These are phyloP conservation scores for Punctularia strigosozonata DNA, from an alignment of 768 basidiomycete genomes.

Conservation along the genomic window DNA sequence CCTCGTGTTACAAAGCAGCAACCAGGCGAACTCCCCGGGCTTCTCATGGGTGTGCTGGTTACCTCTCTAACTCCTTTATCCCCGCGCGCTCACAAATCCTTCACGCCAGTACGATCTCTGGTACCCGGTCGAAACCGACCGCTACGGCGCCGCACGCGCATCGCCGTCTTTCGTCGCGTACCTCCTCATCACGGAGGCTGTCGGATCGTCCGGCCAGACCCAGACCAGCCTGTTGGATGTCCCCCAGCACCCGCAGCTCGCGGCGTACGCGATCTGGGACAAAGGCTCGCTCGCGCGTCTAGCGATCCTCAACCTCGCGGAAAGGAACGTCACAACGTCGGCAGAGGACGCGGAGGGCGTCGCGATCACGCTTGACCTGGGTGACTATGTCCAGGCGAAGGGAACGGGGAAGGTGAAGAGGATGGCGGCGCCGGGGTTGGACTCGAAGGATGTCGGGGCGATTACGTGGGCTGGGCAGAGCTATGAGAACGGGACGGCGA, in stretches of 20 bases:
- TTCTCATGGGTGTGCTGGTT: slow-evolving; percentile 13
- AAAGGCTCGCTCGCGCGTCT: slow-evolving; percentile 8
- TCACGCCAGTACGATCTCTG: slow-evolving; percentile 19
- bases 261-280: slow-evolving; percentile 22
- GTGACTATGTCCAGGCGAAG: slow-evolving; percentile 2
- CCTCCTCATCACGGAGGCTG: slow-evolving; percentile 20
- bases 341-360: slow-evolving; percentile 4
- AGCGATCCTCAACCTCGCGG: slow-evolving; percentile 17
- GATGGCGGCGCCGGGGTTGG: slow-evolving; percentile 18
- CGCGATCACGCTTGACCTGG: slow-evolving; percentile 10
- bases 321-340: slow-evolving; percentile 11
- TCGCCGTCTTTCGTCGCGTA: slow-evolving; percentile 20
- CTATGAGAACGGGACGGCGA: slow-evolving; percentile 17
- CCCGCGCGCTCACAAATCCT: background rate
- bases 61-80: background rate
- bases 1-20: slow-evolving; percentile 19
- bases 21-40: slow-evolving; percentile 18
- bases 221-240: slow-evolving; percentile 12
- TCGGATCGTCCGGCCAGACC: slow-evolving; percentile 14
- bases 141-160: slow-evolving; percentile 16
- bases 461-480: slow-evolving; percentile 21
- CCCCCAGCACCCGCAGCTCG: slow-evolving; percentile 11
- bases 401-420: slow-evolving; percentile 11
- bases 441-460: slow-evolving; percentile 14
- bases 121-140: slow-evolving; percentile 16